These are phyloP conservation scores for Lathyrus oleraceus DNA, from an alignment of 306 rosid species.

Conservation along the genomic window DNA sequence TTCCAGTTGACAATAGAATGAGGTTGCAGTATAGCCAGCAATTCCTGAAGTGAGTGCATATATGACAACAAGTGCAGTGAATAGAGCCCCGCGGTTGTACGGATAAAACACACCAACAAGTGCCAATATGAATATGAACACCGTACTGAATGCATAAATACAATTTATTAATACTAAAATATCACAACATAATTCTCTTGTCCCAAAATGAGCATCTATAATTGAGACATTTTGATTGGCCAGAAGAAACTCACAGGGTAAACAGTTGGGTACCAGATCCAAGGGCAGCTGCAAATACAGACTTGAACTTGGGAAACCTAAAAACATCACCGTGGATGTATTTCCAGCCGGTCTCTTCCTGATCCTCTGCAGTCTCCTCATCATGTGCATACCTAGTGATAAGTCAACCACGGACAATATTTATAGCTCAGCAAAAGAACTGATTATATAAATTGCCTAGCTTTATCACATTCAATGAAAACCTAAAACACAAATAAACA, in stretches of 20 bases:
- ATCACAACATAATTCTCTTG: conserved; percentile 4
- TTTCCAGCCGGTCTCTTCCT: conserved; percentile 71
- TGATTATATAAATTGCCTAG: not conserved
- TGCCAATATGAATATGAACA: conserved; percentile 78
- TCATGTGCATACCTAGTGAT: conserved; percentile 54
- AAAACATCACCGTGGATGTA: conserved; percentile 63
- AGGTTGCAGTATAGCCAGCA: conserved; percentile 87
- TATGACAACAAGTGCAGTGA: conserved; percentile 85
- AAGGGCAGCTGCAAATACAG: conserved; percentile 58
- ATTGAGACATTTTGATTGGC: conserved; percentile 1
- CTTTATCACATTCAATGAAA: conserved; percentile 20
- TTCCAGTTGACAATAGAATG: conserved; percentile 87
- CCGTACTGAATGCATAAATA: conserved; percentile 51
- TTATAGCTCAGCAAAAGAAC: conserved; percentile 8
- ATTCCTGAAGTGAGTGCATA: conserved; percentile 95
- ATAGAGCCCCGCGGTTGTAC: conserved; percentile 87
- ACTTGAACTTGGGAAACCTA: conserved; percentile 56
- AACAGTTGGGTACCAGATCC: conserved; percentile 64
- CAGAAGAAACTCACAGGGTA: conserved; percentile 51
- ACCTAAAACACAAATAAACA: not conserved
- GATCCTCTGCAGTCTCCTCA: conserved; percentile 56
- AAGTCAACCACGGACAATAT: conserved; percentile 28
- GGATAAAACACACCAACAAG: conserved; percentile 96
- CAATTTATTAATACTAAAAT: not conserved
- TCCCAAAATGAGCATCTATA: not conserved